Percentiles rank a stretch among this genome's conserved stretches.
These are phyloP conservation scores for Amoeboaphelidium protococcarum DNA, from an alignment of 371 early-diverging fungal genomes.

Conservation along the genomic window DNA sequence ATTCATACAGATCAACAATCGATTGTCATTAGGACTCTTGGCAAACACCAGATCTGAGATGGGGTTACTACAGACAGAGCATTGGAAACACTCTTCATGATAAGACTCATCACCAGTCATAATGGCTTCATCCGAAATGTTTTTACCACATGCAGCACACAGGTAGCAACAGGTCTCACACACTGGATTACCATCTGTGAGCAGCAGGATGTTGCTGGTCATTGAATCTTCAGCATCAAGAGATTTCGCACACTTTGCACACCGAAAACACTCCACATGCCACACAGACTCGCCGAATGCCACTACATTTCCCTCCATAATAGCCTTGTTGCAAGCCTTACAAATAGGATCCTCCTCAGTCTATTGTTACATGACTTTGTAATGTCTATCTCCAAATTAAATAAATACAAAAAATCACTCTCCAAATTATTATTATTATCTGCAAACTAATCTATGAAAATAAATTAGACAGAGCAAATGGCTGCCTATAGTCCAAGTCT, in stretches of 20 bases:
- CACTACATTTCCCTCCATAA: too few species aligned
- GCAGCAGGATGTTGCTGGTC: slow-evolving; percentile 39
- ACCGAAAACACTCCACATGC: background rate
- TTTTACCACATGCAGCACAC: slow-evolving; percentile 44
- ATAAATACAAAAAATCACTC: too few species aligned
- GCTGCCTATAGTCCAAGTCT: too few species aligned
- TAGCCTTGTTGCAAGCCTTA: too few species aligned
- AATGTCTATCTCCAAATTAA: too few species aligned
- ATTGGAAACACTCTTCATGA: slow-evolving; percentile 58
- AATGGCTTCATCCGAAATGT: slow-evolving; percentile 64
- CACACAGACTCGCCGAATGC: background rate
- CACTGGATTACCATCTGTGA: slow-evolving; percentile 52
- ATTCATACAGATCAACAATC: background rate
- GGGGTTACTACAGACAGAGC: slow-evolving; percentile 34
- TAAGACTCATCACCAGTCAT: slow-evolving; percentile 66
- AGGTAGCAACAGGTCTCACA: slow-evolving; percentile 65
- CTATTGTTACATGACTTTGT: too few species aligned
- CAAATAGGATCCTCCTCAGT: too few species aligned
- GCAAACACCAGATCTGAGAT: slow-evolving; percentile 51
- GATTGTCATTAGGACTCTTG: slow-evolving; percentile 3
- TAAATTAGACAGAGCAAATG: too few species aligned
- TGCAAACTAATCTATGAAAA: too few species aligned
- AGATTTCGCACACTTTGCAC: background rate
- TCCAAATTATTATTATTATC: too few species aligned
- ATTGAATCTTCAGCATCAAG: background rate